Evolutionary conservation across 495 filamentous ascomycete genomes (phyloP).

Genomic region (Tuber melanosporum): DNA sequence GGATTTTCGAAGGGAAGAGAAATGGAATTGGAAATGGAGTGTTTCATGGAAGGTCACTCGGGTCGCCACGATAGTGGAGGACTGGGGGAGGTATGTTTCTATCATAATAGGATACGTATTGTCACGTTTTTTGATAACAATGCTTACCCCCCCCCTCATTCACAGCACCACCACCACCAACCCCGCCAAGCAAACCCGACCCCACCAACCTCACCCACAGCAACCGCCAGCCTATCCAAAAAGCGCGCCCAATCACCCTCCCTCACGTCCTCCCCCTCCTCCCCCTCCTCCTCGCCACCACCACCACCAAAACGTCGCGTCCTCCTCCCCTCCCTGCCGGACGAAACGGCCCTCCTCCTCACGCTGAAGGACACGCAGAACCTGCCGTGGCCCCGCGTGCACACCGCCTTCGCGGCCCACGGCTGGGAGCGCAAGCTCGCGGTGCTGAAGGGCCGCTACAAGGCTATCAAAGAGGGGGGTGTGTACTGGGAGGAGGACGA

Average conservation of each 20-base stretch:
- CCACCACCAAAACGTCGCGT: not conserved
- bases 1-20: no score
- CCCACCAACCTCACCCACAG: not conserved
- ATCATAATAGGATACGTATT: not conserved
- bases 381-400: conserved; percentile 21
- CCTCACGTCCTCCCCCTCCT: not conserved
- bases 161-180: no score
- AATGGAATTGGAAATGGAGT: not conserved
- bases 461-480: conserved; percentile 22
- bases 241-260: not conserved
- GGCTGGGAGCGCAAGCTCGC: conserved; percentile 18
- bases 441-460: conserved; percentile 28
- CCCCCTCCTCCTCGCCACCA: not conserved
- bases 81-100: not conserved
- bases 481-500: conserved; percentile 34
- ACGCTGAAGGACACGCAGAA: conserved; percentile 21
- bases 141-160: no score
- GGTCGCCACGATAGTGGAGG: not conserved
- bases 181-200: not conserved
- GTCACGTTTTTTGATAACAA: no score
- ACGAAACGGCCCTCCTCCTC: conserved; percentile 22
- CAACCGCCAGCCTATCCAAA: not conserved
- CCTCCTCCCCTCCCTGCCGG: conserved; percentile 1
- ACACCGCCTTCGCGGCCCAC: conserved; percentile 15
- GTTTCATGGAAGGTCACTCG: conserved; percentile 4